Evolutionary conservation across 129 eudicot genomes (phyloP), one percentile per base, ranked within the genome.

Genomic region (Pittosporum tobira): DNA sequence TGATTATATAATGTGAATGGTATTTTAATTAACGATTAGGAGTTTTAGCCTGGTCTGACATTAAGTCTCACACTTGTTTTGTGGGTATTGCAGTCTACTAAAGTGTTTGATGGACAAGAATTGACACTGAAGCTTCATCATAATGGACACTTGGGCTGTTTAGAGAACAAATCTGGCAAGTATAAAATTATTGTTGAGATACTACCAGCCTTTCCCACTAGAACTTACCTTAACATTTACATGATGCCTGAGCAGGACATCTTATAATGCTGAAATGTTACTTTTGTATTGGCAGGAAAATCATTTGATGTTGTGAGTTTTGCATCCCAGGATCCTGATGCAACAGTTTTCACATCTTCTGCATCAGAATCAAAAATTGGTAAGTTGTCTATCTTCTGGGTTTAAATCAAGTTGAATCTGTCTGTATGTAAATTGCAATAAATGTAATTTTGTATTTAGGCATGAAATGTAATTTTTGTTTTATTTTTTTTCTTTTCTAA

Each of bases 141-240:
- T 31, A 73, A 67, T 60, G 85, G 85, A 22, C 67, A 65, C 34
- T 43, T 88, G 63, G 89, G 96, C 66, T 67, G 64, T 64, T 57
- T 88, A 54, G 77, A 84, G 69, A 69, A 64, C 34, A 68, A 87
- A 60, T 72, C 83, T 65, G 94, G 96, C 68, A 66, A 80, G 80
- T 63, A 45, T 1, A 18, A 31, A 26, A 45, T 54, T 61, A 4
- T 6, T 16, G 59, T 26, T 73, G 26, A 54, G n/a, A n/a, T n/a
- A n/a, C n/a, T n/a, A n/a, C n/a, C 13, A 1, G 42, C 62, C 20
- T 7, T 37, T 24, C 9, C 13, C 28, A n/a, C n/a, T n/a, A n/a
- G n/a, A n/a, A n/a, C n/a, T n/a, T n/a, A n/a, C 30, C 25, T 29
- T 20, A 7, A 29, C n/a, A n/a, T n/a, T n/a, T n/a, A n/a, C n/a